phyloP scores from a whole-genome alignment of 2,329 filamentous ascomycete species.

The Aspergillus niger region DNA sequence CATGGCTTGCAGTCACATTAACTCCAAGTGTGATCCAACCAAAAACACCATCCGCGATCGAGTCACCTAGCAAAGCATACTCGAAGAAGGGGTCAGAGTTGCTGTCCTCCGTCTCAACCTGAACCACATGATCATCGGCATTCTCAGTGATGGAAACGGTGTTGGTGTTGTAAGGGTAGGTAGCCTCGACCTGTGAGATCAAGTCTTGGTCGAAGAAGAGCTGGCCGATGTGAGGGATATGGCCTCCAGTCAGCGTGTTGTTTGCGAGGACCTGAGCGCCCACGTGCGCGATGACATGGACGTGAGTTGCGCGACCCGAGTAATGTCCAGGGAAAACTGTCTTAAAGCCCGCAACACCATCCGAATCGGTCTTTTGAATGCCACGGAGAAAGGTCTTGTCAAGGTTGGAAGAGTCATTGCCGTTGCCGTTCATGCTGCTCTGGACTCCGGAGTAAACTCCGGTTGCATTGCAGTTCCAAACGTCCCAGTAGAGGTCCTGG shows the following conservation, averaged over 20 bases:
- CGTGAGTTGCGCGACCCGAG: constrained; percentile 34
- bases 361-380: constrained; percentile 44
- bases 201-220: constrained; percentile 62
- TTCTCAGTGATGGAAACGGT: constrained; percentile 17
- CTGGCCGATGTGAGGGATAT: constrained; percentile 63
- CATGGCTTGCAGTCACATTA: constrained; percentile 15
- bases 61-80: constrained; percentile 18
- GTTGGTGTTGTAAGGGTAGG: constrained; percentile 36
- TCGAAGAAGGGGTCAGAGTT: constrained; percentile 19
- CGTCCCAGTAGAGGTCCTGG: constrained; percentile 33
- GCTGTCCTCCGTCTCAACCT: constrained; percentile 16
- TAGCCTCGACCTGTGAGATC: constrained; percentile 51
- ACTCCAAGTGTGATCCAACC: constrained; percentile 20
- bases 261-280: constrained; percentile 31
- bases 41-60: constrained; percentile 16
- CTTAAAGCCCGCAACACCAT: constrained; percentile 47
- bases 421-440: constrained; percentile 29
- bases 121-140: constrained; percentile 15
- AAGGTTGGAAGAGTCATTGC: constrained; percentile 32
- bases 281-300: constrained; percentile 33
- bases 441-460: constrained; percentile 32
- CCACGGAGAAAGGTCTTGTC: constrained; percentile 47
- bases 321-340: constrained; percentile 50
- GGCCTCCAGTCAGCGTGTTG: constrained; percentile 48
- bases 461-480: constrained; percentile 40